These are phyloP conservation scores for Tylopilus cervinicoccineus DNA, from an alignment of 768 basidiomycete species.

Conservation along the genomic window DNA sequence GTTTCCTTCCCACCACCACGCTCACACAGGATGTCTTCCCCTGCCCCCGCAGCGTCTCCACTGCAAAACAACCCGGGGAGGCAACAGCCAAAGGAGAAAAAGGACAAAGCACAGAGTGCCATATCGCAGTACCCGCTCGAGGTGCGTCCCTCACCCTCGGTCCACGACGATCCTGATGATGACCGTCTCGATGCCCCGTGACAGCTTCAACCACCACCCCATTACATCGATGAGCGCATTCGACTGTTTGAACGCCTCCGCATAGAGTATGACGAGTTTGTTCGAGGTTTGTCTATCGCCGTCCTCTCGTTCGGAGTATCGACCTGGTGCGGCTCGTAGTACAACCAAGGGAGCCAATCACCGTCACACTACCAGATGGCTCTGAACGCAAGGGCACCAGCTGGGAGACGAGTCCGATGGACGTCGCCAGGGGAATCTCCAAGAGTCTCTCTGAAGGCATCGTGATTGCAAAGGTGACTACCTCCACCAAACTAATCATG, in stretches of 20 bases:
- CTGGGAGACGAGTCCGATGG: constrained; percentile 95
- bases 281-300: constrained; percentile 51
- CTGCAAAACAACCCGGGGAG: constrained; percentile 37
- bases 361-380: constrained; percentile 83
- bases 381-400: constrained; percentile 77
- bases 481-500: background rate
- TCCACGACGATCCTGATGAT: background rate
- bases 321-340: constrained; percentile 27
- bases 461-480: constrained; percentile 84
- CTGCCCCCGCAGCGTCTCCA: constrained; percentile 48
- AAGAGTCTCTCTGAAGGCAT: constrained; percentile 83
- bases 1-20: background rate
- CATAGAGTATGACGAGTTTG: constrained; percentile 74
- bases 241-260: constrained; percentile 87
- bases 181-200: background rate
- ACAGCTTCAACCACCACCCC: constrained; percentile 79
- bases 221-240: constrained; percentile 86
- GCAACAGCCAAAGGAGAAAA: constrained; percentile 43
- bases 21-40: constrained; percentile 43
- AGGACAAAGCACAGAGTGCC: constrained; percentile 29
- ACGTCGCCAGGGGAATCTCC: constrained; percentile 82
- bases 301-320: background rate
- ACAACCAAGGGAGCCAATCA: constrained; percentile 81
- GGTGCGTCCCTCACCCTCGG: constrained; percentile 34
- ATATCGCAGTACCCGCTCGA: constrained; percentile 57